Base-by-base conservation (phyloP, 139 green algal species). In the Chlorella ohadii region DNA sequence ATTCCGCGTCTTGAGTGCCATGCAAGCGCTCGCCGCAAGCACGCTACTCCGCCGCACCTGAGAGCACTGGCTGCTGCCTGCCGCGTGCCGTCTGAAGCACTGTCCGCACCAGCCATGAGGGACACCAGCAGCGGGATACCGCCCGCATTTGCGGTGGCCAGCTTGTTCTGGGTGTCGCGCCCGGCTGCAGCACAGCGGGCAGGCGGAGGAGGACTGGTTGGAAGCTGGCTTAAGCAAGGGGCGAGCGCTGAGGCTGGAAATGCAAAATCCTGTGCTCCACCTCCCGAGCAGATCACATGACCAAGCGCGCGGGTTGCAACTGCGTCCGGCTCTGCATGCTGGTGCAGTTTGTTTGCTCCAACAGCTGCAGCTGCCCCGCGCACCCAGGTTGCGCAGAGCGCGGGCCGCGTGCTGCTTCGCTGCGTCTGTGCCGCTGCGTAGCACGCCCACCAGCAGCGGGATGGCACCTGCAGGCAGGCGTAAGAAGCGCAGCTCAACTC, bases 381-480 rank as follows among this genome's bases (percentile, higher is more conserved):
- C 66, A 78, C 55, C 82, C 3, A 90, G 64, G 81, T 90, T 90
- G 73, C 83, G 84, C 12, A 90, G 56, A 23, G 84, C 86, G 34
- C 86, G 86, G 16, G 84, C 63, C 23, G 86, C 86, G 27, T 81
- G 55, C 83, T 89, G 75, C 85, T 78, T 74, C n/a, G 80, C 86
- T 0, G 67, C 55, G 2, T 74, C 27, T 7, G 81, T 88, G 61
- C 74, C 76, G 67, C 39, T 66, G 59, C 71, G 63, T 66, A 88
- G 85, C 67, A 88, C 57, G 31, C 38, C 68, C 5, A 66, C 59
- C 23, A 88, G 85, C 39, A 75, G n/a, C 2, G 67, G 76, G 41
- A 88, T 83, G 75, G 68, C 79, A 16, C 72, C 85, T 79, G 84
- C 67, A 4, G 38, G 31, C n/a, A n/a, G n/a, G n/a, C n/a, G n/a